Evolutionary conservation across 768 basidiomycete species (phyloP), one percentile per base, ranked within the genome.

Genomic region (Postia placenta): DNA sequence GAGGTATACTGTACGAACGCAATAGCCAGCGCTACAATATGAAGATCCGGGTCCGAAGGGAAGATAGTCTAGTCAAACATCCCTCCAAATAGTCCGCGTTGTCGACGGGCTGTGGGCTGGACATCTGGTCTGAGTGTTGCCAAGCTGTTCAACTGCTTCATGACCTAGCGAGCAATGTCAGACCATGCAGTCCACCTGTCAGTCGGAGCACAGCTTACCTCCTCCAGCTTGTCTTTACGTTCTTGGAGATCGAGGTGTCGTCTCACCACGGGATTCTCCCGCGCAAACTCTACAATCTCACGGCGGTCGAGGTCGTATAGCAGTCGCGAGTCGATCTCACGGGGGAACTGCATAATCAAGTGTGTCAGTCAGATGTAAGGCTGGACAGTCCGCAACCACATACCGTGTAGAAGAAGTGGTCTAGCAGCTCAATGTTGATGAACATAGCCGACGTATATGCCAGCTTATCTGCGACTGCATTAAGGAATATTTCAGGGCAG

Each of bases 321-420:
- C 43, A 99, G 69, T 22, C 93, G 79, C 19, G 91, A 89, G 65
- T 98, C 95, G 50, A 99, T 97, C 69, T 97, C 95, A 26, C 95
- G 83, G 53, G 96, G 95, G 74, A 99, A 97, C 89, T 96, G 53
- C 5, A 1, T n/a, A 26, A 41, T 5, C 5, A 4, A 15, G 7
- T 41, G 7, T 15, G 22, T 20, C 5, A 4, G 19, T 11, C 17
- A 5, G 25, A 6, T 4, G 15, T 11, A 20, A 15, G 12, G 3
- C 7, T 15, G 20, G 25, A 41, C 40, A n/a, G n/a, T n/a, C n/a
- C 42, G 24, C 4, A 9, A 9, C 20, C 19, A 63, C 77, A 38
- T 56, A 89, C 92, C 75, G 95, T 92, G 61, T 98, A 96, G 74
- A 98, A 98, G 76, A 98, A 99, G 58, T 97, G 94, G 60, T 96